Conservation (phyloP, 305 asterid species). For the Fraxinus paxiana region DNA sequence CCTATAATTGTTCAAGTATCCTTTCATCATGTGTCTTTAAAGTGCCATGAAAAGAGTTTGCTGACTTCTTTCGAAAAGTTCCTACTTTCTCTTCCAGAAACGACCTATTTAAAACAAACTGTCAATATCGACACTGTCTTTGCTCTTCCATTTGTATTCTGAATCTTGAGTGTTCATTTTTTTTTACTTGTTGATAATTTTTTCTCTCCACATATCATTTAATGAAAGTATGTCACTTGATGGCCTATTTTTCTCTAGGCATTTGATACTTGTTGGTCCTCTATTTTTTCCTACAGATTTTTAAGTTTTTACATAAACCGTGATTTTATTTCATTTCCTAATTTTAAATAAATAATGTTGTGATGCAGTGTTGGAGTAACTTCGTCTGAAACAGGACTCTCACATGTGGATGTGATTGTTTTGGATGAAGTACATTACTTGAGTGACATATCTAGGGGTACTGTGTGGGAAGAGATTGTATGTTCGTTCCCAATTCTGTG, state of each 20-base stretch:
- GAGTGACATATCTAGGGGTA: slow-evolving; percentile 96
- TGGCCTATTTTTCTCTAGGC: not conserved
- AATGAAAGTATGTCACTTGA: not conserved
- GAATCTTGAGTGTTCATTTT: not conserved
- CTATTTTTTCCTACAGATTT: not conserved
- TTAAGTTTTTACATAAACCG: slow-evolving; percentile 4
- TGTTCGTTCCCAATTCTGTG: slow-evolving; percentile 38
- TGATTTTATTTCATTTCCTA: not conserved
- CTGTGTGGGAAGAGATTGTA: slow-evolving; percentile 99
- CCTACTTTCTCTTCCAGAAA: not conserved
- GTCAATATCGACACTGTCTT: not conserved
- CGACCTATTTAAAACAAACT: not conserved
- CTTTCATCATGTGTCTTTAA: not conserved
- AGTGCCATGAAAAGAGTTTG: not conserved
- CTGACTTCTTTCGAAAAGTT: not conserved
- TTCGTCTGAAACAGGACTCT: slow-evolving; percentile 80
- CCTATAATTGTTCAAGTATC: not conserved
- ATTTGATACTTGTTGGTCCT: not conserved
- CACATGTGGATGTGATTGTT: slow-evolving; percentile 92
- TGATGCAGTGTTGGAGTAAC: slow-evolving; percentile 73
- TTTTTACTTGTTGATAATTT: not conserved
- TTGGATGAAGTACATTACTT: slow-evolving; percentile 99
- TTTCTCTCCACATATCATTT: not conserved
- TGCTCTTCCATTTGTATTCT: not conserved
- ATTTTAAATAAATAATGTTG: slow-evolving; percentile 17